Conservation (phyloP, 2,329 filamentous ascomycete genomes). For the Diplodia sapinea region DNA sequence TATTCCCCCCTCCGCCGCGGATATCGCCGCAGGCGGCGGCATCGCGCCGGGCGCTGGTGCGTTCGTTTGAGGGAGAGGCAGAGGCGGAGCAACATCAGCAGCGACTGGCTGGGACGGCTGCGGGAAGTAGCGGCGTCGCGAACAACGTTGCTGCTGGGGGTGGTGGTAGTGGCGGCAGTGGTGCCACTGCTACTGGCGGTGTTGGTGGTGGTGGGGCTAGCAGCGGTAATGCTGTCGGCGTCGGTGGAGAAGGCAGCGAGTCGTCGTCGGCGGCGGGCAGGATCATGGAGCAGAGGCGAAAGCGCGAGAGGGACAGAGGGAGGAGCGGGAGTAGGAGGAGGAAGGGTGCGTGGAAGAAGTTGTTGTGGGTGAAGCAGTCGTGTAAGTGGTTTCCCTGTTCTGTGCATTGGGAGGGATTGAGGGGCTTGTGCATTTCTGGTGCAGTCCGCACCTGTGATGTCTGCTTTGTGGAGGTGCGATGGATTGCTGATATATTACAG, state of each 20-base stretch:
- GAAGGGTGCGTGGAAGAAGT: constrained; percentile 86
- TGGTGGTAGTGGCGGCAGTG: background rate
- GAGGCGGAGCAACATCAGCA: constrained; percentile 33
- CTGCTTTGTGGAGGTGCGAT: background rate
- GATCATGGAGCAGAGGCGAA: constrained; percentile 45
- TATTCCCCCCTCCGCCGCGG: constrained; percentile 64
- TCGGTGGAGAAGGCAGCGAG: background rate
- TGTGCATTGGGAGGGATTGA: background rate
- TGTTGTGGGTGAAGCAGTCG: constrained; percentile 97
- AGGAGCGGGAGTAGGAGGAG: constrained; percentile 70
- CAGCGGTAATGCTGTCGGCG: background rate
- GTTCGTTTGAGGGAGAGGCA: constrained; percentile 53
- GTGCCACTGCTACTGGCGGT: background rate
- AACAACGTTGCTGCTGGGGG: background rate
- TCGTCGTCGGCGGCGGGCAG: constrained; percentile 39
- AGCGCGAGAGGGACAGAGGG: constrained; percentile 58
- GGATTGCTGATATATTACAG: constrained; percentile 53
- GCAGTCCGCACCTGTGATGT: background rate
- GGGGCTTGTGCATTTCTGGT: background rate
- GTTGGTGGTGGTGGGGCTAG: background rate
- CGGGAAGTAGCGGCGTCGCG: background rate
- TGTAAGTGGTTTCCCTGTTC: constrained; percentile 60
- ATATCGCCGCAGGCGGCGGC: constrained; percentile 3
- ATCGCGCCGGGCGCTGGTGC: constrained; percentile 37
- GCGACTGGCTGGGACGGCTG: constrained; percentile 21